Percentiles rank a stretch among this genome's conserved stretches.
These are phyloP conservation scores for Arthrocladium fulminans DNA, from an alignment of 2,329 filamentous ascomycete genomes.

Conservation along the genomic window DNA sequence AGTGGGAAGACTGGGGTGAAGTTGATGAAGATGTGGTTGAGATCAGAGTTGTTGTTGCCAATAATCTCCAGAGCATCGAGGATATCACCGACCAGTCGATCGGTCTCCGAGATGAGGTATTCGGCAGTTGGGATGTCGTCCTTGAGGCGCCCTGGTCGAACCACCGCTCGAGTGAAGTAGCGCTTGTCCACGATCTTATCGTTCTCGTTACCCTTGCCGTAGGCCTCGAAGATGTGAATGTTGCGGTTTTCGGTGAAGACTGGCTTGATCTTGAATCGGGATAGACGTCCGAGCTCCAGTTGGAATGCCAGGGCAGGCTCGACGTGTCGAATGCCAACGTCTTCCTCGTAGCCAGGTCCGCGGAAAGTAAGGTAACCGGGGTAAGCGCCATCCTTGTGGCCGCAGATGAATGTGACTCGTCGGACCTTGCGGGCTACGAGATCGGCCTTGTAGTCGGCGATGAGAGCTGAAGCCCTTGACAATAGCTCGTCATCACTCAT, in stretches of 20 bases:
- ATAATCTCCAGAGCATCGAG: slow-evolving; percentile 96
- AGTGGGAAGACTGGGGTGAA: slow-evolving; percentile 96
- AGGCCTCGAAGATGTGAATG: slow-evolving; percentile 95
- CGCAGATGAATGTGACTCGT: slow-evolving; percentile 91
- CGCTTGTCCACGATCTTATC: slow-evolving; percentile 66
- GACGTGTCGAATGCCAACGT: slow-evolving; percentile 91
- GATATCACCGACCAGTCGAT: slow-evolving; percentile 94
- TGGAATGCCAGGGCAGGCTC: slow-evolving; percentile 97
- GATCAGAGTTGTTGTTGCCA: slow-evolving; percentile 96
- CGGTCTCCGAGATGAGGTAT: slow-evolving; percentile 94
- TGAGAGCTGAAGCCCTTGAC: slow-evolving; percentile 62
- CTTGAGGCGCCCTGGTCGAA: slow-evolving; percentile 83
- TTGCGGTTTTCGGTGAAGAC: slow-evolving; percentile 99
- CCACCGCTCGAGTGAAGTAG: slow-evolving; percentile 95
- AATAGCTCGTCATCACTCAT: slow-evolving; percentile 74
- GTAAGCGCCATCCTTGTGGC: slow-evolving; percentile 86
- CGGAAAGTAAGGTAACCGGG: slow-evolving; percentile 98
- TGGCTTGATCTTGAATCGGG: slow-evolving; percentile 96
- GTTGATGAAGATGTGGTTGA: slow-evolving; percentile 99
- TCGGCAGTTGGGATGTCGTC: slow-evolving; percentile 98
- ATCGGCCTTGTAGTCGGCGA: slow-evolving; percentile 75
- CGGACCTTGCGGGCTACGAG: slow-evolving; percentile 72
- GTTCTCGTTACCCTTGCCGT: slow-evolving; percentile 87
- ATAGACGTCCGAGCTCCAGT: slow-evolving; percentile 84
- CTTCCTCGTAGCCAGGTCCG: slow-evolving; percentile 78